phyloP scores from a whole-genome alignment of 2,329 filamentous ascomycete species.

The Pseudogymnoascus sp. region DNA sequence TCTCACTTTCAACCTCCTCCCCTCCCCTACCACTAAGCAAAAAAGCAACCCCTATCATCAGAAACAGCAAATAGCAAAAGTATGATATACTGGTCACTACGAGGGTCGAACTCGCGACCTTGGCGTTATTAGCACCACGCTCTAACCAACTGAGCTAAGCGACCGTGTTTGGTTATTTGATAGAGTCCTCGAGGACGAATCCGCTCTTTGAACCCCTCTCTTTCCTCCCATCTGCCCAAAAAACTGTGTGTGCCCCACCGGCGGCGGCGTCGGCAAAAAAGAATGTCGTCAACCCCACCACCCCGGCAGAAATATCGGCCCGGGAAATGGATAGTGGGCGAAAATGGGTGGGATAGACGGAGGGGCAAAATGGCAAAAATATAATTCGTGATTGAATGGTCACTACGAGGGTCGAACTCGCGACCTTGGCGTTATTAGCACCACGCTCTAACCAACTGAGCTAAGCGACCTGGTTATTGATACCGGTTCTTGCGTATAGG shows the following conservation, averaged over 20 bases:
- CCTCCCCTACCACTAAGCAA: neutral
- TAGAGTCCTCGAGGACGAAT: neutral
- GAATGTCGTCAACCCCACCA: neutral
- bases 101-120: neutral
- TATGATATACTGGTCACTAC: neutral
- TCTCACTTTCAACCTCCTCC: neutral
- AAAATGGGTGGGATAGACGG: too few relatives aligned
- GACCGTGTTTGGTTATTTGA: neutral
- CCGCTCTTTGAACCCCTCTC: neutral
- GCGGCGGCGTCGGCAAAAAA: neutral
- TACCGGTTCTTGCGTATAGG: too few relatives aligned
- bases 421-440: too few relatives aligned
- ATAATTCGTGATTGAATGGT: neutral
- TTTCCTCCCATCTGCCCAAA: neutral
- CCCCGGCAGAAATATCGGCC: neutral
- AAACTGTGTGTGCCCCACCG: neutral
- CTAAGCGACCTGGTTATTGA: neutral
- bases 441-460: too few relatives aligned
- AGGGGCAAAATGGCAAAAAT: neutral
- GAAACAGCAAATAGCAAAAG: neutral
- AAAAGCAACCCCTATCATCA: neutral
- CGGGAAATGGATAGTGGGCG: too few relatives aligned
- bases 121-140: too few relatives aligned
- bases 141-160: neutral
- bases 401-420: neutral